phyloP scores from a whole-genome alignment of 2,329 filamentous ascomycete species.

The Trichoderma lentiforme region DNA sequence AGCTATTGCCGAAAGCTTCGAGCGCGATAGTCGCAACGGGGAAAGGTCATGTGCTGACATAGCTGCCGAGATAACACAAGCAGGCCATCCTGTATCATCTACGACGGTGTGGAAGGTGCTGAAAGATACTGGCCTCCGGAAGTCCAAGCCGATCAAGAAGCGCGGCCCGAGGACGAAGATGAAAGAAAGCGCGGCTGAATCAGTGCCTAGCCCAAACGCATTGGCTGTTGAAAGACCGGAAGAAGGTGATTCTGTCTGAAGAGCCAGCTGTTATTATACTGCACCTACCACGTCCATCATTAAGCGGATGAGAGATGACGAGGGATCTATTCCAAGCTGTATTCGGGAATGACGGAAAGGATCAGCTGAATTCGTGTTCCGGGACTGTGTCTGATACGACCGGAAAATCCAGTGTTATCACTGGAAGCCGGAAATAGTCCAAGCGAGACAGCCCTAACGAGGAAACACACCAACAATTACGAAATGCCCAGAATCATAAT shows the following conservation, averaged over 20 bases:
- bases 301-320: not conserved
- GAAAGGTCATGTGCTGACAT: not conserved
- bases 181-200: not conserved
- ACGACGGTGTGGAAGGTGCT: not conserved
- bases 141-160: not conserved
- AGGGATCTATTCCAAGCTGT: not conserved
- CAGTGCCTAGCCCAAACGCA: not conserved
- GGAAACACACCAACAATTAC: no score
- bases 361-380: no score
- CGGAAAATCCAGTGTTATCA: no score
- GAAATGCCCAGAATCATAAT: no score
- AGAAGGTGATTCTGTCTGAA: not conserved
- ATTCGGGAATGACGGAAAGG: no score
- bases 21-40: not conserved
- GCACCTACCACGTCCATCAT: no score
- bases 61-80: not conserved
- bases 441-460: no score
- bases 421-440: no score
- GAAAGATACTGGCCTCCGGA: not conserved
- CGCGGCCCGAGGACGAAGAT: not conserved
- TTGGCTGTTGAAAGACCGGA: accelerated
- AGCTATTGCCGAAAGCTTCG: not conserved
- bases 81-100: not conserved
- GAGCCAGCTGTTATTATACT: not conserved
- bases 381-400: no score